Percentiles rank a stretch among this genome's conserved stretches.
These are phyloP conservation scores for Colletotrichum orbiculare DNA, from an alignment of 2,329 filamentous ascomycete species.

Conservation along the genomic window DNA sequence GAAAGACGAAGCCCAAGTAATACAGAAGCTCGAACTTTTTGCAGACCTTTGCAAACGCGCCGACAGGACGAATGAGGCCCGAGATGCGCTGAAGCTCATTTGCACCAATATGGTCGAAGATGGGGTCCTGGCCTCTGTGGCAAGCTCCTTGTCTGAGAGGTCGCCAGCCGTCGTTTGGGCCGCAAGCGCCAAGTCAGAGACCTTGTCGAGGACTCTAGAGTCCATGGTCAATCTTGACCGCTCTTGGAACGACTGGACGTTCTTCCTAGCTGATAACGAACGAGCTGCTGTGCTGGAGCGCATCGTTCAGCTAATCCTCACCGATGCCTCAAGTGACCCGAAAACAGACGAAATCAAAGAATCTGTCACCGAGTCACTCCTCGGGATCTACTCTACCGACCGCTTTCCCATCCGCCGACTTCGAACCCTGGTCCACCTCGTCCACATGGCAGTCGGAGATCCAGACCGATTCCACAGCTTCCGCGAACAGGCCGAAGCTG, in stretches of 20 bases:
- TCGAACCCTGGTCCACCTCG: conserved; percentile 61
- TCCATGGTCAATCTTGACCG: conserved; percentile 69
- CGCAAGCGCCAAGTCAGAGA: conserved; percentile 58
- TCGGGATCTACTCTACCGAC: conserved; percentile 61
- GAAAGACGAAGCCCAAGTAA: conserved; percentile 68
- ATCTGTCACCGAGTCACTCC: conserved; percentile 57
- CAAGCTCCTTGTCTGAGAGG: conserved; percentile 57
- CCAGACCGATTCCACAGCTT: conserved; percentile 53
- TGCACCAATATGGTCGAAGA: conserved; percentile 70
- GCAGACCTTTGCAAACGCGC: conserved; percentile 68
- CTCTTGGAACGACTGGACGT: conserved; percentile 67
- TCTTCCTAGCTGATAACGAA: conserved; percentile 61
- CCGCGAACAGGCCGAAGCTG: conserved; percentile 51
- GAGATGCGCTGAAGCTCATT: conserved; percentile 69
- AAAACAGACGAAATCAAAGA: conserved; percentile 50
- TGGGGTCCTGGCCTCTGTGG: conserved; percentile 66
- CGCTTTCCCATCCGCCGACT: conserved; percentile 64
- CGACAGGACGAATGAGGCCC: conserved; percentile 66
- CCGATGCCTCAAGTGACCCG: conserved; percentile 47
- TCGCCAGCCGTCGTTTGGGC: conserved; percentile 66
- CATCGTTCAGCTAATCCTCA: conserved; percentile 62
- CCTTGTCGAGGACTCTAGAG: conserved; percentile 68
- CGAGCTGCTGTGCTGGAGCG: conserved; percentile 71
- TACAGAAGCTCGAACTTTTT: conserved; percentile 74
- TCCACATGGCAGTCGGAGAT: conserved; percentile 60